Conservation (phyloP, 2,329 filamentous ascomycete genomes). For the Aspergillus persii region DNA sequence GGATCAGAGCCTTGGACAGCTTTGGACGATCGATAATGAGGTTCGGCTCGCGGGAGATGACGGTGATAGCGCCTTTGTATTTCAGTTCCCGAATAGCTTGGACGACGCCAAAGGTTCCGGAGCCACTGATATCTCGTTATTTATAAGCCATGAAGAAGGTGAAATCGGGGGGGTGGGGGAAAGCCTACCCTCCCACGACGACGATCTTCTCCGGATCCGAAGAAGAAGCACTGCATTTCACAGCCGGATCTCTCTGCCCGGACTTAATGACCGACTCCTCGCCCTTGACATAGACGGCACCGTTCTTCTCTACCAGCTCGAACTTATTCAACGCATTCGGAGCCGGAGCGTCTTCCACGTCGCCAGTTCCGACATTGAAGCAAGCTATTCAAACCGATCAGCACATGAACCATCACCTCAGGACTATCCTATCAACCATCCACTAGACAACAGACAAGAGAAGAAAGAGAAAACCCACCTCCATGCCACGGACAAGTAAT, state of each 20-base stretch:
- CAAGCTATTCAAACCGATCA: slow-evolving; percentile 62
- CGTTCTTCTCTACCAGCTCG: slow-evolving; percentile 75
- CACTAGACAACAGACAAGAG: no score
- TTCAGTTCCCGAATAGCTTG: slow-evolving; percentile 81
- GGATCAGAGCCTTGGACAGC: slow-evolving; percentile 87
- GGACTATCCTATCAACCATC: no score
- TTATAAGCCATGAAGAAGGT: not conserved
- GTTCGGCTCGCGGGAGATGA: slow-evolving; percentile 81
- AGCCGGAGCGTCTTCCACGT: slow-evolving; percentile 92
- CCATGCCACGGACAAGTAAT: slow-evolving; percentile 97
- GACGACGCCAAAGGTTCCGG: slow-evolving; percentile 75
- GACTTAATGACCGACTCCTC: slow-evolving; percentile 76
- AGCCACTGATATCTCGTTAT: slow-evolving; percentile 56
- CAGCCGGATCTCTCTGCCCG: slow-evolving; percentile 69
- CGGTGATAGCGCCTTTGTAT: slow-evolving; percentile 74
- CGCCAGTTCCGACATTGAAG: slow-evolving; percentile 84
- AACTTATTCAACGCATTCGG: slow-evolving; percentile 83
- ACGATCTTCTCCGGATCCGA: slow-evolving; percentile 60
- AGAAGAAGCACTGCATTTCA: slow-evolving; percentile 62
- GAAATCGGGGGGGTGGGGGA: no score
- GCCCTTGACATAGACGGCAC: slow-evolving; percentile 78
- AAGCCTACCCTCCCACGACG: slow-evolving; percentile 69
- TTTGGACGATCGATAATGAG: slow-evolving; percentile 91
- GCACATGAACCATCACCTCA: not conserved
- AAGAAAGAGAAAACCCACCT: slow-evolving; percentile 54